phyloP scores from a whole-genome alignment of 2,329 filamentous ascomycete species.

The Botryosphaeria dothidea region DNA sequence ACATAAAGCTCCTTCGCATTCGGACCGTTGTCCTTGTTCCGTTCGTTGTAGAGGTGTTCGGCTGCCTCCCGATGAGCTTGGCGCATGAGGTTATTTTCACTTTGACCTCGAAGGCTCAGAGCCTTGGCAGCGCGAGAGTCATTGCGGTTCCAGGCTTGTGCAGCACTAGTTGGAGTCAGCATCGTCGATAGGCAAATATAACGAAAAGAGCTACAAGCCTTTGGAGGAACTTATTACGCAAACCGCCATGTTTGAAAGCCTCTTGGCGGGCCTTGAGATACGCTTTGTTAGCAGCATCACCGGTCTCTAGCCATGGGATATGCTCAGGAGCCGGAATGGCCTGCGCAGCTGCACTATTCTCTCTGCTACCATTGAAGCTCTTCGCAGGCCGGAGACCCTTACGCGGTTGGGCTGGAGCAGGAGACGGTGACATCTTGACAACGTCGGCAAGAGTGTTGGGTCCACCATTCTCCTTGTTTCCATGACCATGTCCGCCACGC shows the following conservation, averaged over 20 bases:
- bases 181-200: neutral
- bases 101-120: constrained; percentile 88
- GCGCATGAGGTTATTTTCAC: constrained; percentile 95
- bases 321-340: constrained; percentile 86
- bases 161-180: constrained; percentile 61
- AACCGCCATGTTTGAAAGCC: constrained; percentile 93
- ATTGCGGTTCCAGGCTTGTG: constrained; percentile 97
- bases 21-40: constrained; percentile 68
- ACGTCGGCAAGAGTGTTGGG: constrained; percentile 88
- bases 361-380: constrained; percentile 65
- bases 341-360: constrained; percentile 79
- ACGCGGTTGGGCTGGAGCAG: constrained; percentile 62
- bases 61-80: constrained; percentile 96
- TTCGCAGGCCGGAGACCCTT: constrained; percentile 65
- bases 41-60: constrained; percentile 86
- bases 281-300: constrained; percentile 83
- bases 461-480: constrained; percentile 49
- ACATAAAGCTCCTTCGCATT: constrained; percentile 78
- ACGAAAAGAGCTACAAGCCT: constrained; percentile 57
- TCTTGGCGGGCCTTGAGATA: constrained; percentile 95
- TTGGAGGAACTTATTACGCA: constrained; percentile 95
- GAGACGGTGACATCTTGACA: constrained; percentile 91
- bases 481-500: constrained; percentile 72
- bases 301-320: constrained; percentile 95
- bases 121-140: constrained; percentile 95